These are phyloP conservation scores for Endocarpon pusillum DNA, from an alignment of 495 filamentous ascomycete species.

Conservation along the genomic window DNA sequence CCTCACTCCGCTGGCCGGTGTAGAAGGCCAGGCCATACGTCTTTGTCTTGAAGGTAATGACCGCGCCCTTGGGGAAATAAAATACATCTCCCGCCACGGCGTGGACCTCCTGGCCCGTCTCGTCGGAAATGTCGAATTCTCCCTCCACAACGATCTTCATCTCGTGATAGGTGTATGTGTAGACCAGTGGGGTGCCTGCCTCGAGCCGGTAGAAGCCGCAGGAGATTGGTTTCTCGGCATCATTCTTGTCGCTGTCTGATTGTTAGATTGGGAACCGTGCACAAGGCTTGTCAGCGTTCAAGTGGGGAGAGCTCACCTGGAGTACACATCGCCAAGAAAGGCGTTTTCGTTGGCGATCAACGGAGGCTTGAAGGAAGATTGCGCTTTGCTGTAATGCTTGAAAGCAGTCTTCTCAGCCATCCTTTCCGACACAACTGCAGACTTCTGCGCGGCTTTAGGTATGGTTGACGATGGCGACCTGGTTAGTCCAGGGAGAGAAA, in stretches of 20 bases:
- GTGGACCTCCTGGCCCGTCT: conserved; percentile 50
- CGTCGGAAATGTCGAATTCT: conserved; percentile 54
- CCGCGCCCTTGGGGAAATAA: conserved; percentile 60
- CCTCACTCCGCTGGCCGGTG: conserved; percentile 28
- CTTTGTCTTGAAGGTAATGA: conserved; percentile 57
- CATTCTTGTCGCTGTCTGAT: conserved; percentile 29
- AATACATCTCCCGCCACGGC: conserved; percentile 58
- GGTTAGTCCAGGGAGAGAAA: no score
- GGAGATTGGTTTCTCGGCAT: conserved; percentile 46
- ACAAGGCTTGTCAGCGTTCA: not conserved
- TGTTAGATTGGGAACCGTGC: not conserved
- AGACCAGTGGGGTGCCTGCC: conserved; percentile 55
- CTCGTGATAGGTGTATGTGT: conserved; percentile 62
- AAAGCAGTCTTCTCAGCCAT: conserved; percentile 13
- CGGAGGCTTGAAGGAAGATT: conserved; percentile 48
- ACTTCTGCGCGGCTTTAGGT: no score
- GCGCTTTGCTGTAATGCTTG: conserved; percentile 40
- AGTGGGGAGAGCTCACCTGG: conserved; percentile 26
- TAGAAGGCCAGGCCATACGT: conserved; percentile 57
- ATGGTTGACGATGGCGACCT: no score
- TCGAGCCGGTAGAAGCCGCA: conserved; percentile 59
- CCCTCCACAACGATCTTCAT: conserved; percentile 72
- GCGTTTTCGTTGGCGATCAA: conserved; percentile 63
- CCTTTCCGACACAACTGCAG: no score
- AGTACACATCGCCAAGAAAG: conserved; percentile 47